Conservation (phyloP, 441 rosid species). For the Omphalea diandra region DNA sequence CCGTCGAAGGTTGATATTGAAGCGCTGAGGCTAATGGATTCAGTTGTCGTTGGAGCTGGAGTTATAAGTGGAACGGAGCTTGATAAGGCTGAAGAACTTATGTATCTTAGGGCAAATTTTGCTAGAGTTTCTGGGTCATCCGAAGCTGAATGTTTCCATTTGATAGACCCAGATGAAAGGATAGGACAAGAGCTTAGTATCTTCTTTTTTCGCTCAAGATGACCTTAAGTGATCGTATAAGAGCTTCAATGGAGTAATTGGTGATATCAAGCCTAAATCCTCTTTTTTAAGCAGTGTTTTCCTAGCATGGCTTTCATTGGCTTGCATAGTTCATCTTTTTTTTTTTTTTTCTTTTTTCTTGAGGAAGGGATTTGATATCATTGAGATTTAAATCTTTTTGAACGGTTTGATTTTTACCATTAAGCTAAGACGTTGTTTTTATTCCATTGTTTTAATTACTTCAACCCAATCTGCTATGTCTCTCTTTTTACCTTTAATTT, state of each 20-base stretch:
- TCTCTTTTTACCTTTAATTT: no score
- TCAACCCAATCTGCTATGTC: no score
- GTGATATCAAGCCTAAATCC: no score
- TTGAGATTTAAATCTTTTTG: no score
- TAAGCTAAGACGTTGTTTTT: no score
- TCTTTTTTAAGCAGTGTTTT: background rate
- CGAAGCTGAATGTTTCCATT: constrained; percentile 67
- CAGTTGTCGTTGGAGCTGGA: constrained; percentile 66
- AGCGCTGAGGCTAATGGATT: constrained; percentile 49
- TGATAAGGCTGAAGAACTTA: constrained; percentile 44
- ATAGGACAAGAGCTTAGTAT: constrained; percentile 78
- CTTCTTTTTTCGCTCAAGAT: constrained; percentile 51
- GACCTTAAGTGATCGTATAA: no score
- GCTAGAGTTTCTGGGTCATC: constrained; percentile 49
- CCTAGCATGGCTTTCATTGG: background rate
- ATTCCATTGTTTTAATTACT: no score
- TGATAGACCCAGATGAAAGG: constrained; percentile 67
- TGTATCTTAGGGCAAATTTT: constrained; percentile 70
- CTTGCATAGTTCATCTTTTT: background rate
- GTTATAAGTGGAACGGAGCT: constrained; percentile 45
- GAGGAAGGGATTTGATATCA: background rate
- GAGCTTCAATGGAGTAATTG: no score
- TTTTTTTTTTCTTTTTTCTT: background rate
- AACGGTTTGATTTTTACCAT: no score
- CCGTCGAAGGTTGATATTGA: constrained; percentile 48